phyloP scores from a whole-genome alignment of 176 grass and related monocot genomes.

The Puya raimondii region DNA sequence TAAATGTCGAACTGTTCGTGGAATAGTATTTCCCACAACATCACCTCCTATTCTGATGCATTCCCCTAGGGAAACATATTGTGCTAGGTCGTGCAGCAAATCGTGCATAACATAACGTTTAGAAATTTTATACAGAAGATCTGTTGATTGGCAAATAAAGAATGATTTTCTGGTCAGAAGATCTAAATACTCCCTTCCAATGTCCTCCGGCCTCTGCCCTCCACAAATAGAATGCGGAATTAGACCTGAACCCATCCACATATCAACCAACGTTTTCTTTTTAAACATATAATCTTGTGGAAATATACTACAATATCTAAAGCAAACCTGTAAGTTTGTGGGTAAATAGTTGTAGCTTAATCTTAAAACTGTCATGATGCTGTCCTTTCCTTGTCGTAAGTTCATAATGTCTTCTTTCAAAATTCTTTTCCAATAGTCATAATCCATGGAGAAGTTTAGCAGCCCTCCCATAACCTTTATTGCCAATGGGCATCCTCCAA shows the following conservation, averaged over 20 bases:
- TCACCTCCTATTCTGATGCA: constrained; percentile 8
- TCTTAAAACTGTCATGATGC: constrained; percentile 18
- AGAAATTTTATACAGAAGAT: background rate
- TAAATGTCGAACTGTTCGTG: background rate
- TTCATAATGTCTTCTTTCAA: background rate
- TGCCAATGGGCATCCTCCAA: constrained; percentile 17
- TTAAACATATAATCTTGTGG: background rate
- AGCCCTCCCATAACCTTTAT: constrained; percentile 22
- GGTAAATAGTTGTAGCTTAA: constrained; percentile 24
- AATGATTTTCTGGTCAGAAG: constrained; percentile 18
- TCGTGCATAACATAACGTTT: constrained; percentile 14
- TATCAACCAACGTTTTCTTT: constrained; percentile 1
- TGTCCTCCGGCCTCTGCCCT: constrained; percentile 6
- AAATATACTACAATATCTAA: constrained; percentile 29
- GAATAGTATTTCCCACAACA: background rate
- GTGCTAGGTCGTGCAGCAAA: constrained; percentile 16
- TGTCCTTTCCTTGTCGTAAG: constrained; percentile 6
- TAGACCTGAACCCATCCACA: constrained; percentile 22
- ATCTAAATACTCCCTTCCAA: constrained; percentile 8
- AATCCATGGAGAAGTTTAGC: constrained; percentile 1
- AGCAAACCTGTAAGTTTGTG: constrained; percentile 15
- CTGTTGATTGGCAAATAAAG: background rate
- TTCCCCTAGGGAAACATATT: constrained; percentile 15
- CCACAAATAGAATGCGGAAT: background rate
- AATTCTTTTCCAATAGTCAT: constrained; percentile 4